Percentiles rank a stretch among this genome's conserved stretches.
phyloP scores from a whole-genome alignment of 2,329 filamentous ascomycete species.

The Venturia asperata region DNA sequence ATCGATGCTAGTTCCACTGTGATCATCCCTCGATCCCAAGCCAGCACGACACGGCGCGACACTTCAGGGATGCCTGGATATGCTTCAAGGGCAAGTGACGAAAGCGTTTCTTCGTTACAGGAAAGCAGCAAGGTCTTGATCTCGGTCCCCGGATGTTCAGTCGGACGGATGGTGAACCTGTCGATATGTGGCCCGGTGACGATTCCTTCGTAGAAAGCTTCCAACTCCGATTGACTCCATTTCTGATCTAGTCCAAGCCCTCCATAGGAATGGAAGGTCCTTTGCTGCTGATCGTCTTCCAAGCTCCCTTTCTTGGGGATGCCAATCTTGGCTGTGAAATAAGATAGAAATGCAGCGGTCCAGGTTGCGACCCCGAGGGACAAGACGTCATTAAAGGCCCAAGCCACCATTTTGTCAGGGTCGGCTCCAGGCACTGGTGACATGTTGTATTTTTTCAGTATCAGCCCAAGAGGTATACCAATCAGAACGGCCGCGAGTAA shows the following conservation, averaged over 20 bases:
- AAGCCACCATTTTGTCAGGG: slow-evolving; percentile 29
- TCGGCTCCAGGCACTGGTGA: slow-evolving; percentile 5
- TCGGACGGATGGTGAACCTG: slow-evolving; percentile 36
- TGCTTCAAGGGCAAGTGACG: slow-evolving; percentile 34
- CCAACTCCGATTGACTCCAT: slow-evolving; percentile 46
- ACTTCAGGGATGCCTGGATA: slow-evolving; percentile 38
- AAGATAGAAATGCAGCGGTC: slow-evolving; percentile 44
- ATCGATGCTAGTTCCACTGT: slow-evolving; percentile 32
- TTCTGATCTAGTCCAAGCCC: slow-evolving; percentile 38
- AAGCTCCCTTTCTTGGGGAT: slow-evolving; percentile 32
- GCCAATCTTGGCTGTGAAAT: slow-evolving; percentile 43
- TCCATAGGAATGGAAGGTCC: slow-evolving; percentile 39
- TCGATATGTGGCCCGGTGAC: slow-evolving; percentile 37
- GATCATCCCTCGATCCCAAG: slow-evolving; percentile 31
- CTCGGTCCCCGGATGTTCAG: slow-evolving; percentile 38
- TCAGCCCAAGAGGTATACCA: slow-evolving; percentile 42
- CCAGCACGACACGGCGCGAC: slow-evolving; percentile 27
- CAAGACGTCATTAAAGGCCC: slow-evolving; percentile 42
- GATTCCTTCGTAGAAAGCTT: slow-evolving; percentile 40
- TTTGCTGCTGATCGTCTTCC: slow-evolving; percentile 20
- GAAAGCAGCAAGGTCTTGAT: slow-evolving; percentile 37
- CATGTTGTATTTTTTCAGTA: slow-evolving; percentile 30
- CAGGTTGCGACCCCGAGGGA: slow-evolving; percentile 45
- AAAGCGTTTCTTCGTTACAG: slow-evolving; percentile 32
- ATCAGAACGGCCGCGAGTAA: slow-evolving; percentile 41